These are phyloP conservation scores for Royoungia palumana DNA, from an alignment of 768 basidiomycete genomes.

Conservation along the genomic window DNA sequence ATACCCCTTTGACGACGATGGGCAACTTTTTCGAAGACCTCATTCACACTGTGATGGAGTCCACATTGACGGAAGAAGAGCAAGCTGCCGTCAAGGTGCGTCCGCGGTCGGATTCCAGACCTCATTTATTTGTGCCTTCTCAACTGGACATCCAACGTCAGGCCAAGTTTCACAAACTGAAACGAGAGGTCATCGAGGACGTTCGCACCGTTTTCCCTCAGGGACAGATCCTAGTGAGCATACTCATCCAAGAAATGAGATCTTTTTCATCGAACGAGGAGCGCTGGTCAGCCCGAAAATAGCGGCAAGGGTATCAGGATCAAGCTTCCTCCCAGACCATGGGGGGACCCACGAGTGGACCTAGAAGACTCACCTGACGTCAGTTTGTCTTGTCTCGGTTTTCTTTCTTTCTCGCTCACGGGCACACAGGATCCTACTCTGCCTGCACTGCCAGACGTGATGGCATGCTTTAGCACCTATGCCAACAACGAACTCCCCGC, in stretches of 20 bases:
- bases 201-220: slow-evolving; percentile 27
- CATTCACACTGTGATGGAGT: slow-evolving; percentile 18
- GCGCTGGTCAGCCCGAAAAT: slow-evolving; percentile 17
- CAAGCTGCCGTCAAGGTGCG: slow-evolving; percentile 25
- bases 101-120: neutral
- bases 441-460: slow-evolving; percentile 22
- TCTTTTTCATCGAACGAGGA: neutral
- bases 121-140: too few species aligned
- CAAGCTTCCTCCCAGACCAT: slow-evolving; percentile 18
- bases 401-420: neutral
- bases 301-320: slow-evolving; percentile 23
- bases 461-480: slow-evolving; percentile 16
- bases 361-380: slow-evolving; percentile 6
- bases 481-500: slow-evolving; percentile 31
- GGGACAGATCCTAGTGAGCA: slow-evolving; percentile 27
- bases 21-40: slow-evolving; percentile 32
- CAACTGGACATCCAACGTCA: neutral
- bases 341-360: neutral
- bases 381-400: neutral
- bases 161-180: slow-evolving; percentile 31
- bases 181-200: slow-evolving; percentile 28
- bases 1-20: slow-evolving; percentile 8
- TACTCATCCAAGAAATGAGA: neutral
- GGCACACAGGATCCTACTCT: slow-evolving; percentile 13
- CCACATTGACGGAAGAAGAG: slow-evolving; percentile 21